Conservation (phyloP, 345 rosid genomes). For the Gossypium australe region DNA sequence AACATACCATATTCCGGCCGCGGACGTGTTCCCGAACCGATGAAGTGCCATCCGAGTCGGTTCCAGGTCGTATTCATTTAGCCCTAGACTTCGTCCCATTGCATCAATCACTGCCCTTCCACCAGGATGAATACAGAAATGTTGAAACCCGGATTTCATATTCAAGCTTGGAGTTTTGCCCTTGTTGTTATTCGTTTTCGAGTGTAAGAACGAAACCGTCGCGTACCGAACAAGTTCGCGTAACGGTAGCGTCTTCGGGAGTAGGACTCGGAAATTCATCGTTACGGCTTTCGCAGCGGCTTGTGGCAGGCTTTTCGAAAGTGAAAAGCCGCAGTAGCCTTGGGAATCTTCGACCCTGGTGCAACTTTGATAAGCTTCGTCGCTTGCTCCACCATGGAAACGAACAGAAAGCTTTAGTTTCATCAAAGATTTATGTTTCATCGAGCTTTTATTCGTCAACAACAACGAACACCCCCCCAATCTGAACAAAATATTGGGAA, state of each 20-base stretch:
- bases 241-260: slow-evolving; percentile 51
- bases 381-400: slow-evolving; percentile 48
- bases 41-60: slow-evolving; percentile 83
- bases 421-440: slow-evolving; percentile 39
- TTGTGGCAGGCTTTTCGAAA: slow-evolving; percentile 43
- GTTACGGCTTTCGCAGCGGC: slow-evolving; percentile 52
- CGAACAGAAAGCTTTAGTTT: slow-evolving; percentile 45
- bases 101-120: slow-evolving; percentile 90
- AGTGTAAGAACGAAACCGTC: slow-evolving; percentile 1
- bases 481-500: slow-evolving; percentile 67
- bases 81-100: slow-evolving; percentile 45
- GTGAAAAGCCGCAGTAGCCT: slow-evolving; percentile 48
- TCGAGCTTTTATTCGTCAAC: slow-evolving; percentile 41
- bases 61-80: slow-evolving; percentile 59
- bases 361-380: slow-evolving; percentile 59
- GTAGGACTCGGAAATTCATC: slow-evolving; percentile 41
- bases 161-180: slow-evolving; percentile 35
- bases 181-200: not conserved
- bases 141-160: slow-evolving; percentile 62
- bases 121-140: slow-evolving; percentile 82
- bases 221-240: slow-evolving; percentile 35
- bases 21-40: slow-evolving; percentile 82
- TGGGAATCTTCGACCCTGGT: slow-evolving; percentile 51
- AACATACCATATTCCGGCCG: slow-evolving; percentile 82
- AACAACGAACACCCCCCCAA: slow-evolving; percentile 70